Evolutionary conservation across 805 yeast species (phyloP).

Genomic region (Yueomyces sinensis): DNA sequence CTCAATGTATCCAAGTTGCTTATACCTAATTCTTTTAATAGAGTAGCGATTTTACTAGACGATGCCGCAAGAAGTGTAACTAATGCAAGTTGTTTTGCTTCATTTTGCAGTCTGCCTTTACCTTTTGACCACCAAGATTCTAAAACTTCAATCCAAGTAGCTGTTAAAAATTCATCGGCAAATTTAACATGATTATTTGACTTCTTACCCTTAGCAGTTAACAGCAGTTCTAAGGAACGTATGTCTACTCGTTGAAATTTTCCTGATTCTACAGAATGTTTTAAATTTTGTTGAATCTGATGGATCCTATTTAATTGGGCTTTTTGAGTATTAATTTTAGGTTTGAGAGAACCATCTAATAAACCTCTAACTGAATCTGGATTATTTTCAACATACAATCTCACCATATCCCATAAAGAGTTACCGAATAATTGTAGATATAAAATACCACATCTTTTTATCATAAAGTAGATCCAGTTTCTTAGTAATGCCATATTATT

Average conservation of each 20-base stretch:
- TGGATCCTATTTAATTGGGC: slow-evolving; percentile 23
- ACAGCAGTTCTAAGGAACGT: slow-evolving; percentile 30
- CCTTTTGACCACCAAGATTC: slow-evolving; percentile 50
- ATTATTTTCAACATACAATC: slow-evolving; percentile 36
- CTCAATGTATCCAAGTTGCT: slow-evolving; percentile 29
- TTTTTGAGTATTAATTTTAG: slow-evolving; percentile 16
- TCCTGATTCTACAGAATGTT: slow-evolving; percentile 32
- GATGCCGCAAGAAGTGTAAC: slow-evolving; percentile 40
- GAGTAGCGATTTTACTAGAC: slow-evolving; percentile 27
- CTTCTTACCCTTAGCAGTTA: slow-evolving; percentile 20
- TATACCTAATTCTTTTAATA: slow-evolving; percentile 32
- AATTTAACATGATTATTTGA: slow-evolving; percentile 21
- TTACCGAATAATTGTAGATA: slow-evolving; percentile 47
- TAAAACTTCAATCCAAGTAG: slow-evolving; percentile 44
- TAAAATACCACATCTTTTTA: slow-evolving; percentile 40
- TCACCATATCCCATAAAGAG: slow-evolving; percentile 51
- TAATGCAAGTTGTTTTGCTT: slow-evolving; percentile 35
- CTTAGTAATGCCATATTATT: slow-evolving; percentile 37
- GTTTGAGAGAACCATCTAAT: slow-evolving; percentile 36
- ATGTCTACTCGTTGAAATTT: slow-evolving; percentile 35
- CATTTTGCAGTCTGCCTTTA: slow-evolving; percentile 33
- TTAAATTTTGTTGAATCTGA: slow-evolving; percentile 41
- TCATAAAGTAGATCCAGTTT: slow-evolving; percentile 34
- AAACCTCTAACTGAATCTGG: slow-evolving; percentile 34
- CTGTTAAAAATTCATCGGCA: slow-evolving; percentile 40